Percentiles rank a stretch among this genome's conserved stretches.
Conservation (phyloP, 768 basidiomycete genomes). For the Trametes elegans region DNA sequence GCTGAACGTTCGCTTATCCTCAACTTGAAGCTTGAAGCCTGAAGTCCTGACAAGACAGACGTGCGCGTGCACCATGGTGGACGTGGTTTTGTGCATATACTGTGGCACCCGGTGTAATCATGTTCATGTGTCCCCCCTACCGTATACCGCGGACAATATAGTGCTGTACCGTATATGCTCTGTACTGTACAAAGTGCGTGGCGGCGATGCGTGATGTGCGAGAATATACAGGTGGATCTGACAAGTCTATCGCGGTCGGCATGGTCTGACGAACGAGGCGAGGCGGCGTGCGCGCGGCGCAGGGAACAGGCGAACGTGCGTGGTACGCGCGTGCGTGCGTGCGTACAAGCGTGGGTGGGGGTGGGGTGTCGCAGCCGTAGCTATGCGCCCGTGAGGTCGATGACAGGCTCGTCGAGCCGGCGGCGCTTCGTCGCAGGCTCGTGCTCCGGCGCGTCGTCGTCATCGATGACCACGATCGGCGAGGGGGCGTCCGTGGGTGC, state of each 20-base stretch:
- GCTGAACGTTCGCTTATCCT: no score
- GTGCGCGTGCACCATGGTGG: no score
- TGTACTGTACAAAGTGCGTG: slow-evolving; percentile 8
- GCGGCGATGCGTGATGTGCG: neutral
- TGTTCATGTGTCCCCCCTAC: no score
- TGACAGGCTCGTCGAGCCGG: slow-evolving; percentile 27
- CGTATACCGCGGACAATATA: slow-evolving; percentile 10
- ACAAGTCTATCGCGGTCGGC: slow-evolving; percentile 4
- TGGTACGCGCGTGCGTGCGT: neutral
- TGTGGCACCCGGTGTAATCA: no score
- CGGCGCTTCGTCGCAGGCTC: slow-evolving; percentile 58
- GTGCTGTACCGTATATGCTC: slow-evolving; percentile 8
- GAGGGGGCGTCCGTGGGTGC: slow-evolving; percentile 38
- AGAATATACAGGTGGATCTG: neutral
- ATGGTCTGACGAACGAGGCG: neutral
- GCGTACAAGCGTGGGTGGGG: no score
- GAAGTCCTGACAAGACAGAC: no score
- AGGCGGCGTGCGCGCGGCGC: neutral
- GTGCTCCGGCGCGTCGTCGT: slow-evolving; percentile 42
- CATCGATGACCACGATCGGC: slow-evolving; percentile 57
- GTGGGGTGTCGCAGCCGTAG: no score
- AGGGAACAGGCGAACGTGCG: neutral
- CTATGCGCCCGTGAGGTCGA: slow-evolving; percentile 13
- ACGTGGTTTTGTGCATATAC: no score
- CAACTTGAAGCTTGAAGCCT: no score